phyloP scores from a whole-genome alignment of 1,284 basidiomycete genomes.

The Schizopora paradoxa region DNA sequence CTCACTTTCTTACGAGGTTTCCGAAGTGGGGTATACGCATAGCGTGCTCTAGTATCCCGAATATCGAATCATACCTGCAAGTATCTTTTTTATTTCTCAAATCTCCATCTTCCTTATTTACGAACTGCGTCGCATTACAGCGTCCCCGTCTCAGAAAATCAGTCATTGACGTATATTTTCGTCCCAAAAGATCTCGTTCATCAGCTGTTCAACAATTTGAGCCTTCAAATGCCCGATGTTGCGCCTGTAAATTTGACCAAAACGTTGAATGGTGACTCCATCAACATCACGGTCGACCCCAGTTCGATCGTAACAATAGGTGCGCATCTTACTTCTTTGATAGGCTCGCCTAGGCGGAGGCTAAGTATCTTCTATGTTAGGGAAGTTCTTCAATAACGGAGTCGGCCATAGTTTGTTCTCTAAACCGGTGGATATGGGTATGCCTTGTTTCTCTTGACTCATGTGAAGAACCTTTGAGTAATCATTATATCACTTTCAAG shows the following conservation, averaged over 20 bases:
- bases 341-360: too few species aligned
- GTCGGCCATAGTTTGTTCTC: slow-evolving; percentile 8
- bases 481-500: not conserved
- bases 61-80: slow-evolving; percentile 29
- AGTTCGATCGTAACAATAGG: slow-evolving; percentile 25
- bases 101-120: too few species aligned
- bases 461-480: too few species aligned
- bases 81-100: slow-evolving; percentile 7
- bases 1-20: slow-evolving; percentile 26
- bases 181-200: slow-evolving; percentile 30
- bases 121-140: slow-evolving; percentile 15
- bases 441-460: not conserved
- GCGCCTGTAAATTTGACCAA: slow-evolving; percentile 23
- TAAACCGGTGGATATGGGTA: slow-evolving; percentile 4
- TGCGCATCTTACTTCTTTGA: slow-evolving; percentile 20
- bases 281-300: slow-evolving; percentile 17
- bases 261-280: slow-evolving; percentile 26
- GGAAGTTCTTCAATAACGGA: slow-evolving; percentile 5
- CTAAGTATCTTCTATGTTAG: not conserved
- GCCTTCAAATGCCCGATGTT: slow-evolving; percentile 27
- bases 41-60: slow-evolving; percentile 32
- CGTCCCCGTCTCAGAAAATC: slow-evolving; percentile 22
- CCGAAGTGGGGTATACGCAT: slow-evolving; percentile 37
- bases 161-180: slow-evolving; percentile 34
- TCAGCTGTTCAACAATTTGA: slow-evolving; percentile 25